Evolutionary conservation across 768 basidiomycete species (phyloP), one percentile per base, ranked within the genome.

Genomic region (Inosperma sp.): DNA sequence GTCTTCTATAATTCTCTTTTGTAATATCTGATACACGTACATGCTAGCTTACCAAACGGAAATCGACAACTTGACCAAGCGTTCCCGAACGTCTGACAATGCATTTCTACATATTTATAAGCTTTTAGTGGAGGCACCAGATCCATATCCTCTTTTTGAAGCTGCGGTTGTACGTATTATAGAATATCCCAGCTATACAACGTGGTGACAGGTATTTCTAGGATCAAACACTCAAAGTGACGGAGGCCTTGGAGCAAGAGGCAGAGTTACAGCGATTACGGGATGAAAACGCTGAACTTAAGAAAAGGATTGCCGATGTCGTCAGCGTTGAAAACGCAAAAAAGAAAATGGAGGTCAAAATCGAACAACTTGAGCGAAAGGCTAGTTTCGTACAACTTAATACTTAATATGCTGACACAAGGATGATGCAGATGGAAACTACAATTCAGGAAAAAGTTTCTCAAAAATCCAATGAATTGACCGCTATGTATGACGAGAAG

Each of bases 41-140:
- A 25, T 21, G 40, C 7, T 58, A 93, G 93, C 93, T 1, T 97
- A 97, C 73, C 95, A 98, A 69, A 80, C 84, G 3, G 96, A 98
- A 71, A 97, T 99, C 51, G 96, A 99, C 73, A 86, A 75, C 62
- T 82, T 99, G 56, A 98, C 95, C 0, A 88, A 90, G 58, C 86
- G 96, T 7, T 90, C 86, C 31, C 97, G 97, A 65, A 69, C 80
- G 19, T 88, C 93, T 8, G 96, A 99, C 75, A 94, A 88, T 61
- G 90, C 93, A 1, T 98, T 99, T 69, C 75, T 98, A n/a, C 91
- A 84, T 59, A 86, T 94, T 16, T 98, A 98, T 77, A 98, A 98
- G 65, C 82, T 95, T 17, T 70, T 99, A 7, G 93, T 95, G 0
- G 96, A 99, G 62, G 95, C 91, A 3, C 96, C 95, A 0, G 96